Base-by-base conservation (phyloP, 2,329 filamentous ascomycete genomes). In the Macrophomina pseudophaseolina region DNA sequence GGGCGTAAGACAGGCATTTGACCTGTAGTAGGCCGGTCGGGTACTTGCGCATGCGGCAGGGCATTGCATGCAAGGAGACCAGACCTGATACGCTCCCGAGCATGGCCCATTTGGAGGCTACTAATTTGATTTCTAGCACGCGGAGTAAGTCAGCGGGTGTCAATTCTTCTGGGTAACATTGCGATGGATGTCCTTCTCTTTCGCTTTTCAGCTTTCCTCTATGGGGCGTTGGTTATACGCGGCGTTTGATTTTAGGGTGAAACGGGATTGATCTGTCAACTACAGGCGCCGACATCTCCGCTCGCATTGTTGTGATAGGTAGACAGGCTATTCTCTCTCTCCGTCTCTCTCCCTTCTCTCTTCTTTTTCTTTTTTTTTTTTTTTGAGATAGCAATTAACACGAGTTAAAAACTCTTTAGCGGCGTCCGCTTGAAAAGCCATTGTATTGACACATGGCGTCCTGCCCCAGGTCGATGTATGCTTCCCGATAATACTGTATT, bases 231-330 rank as follows among this genome's bases (percentile, higher is more conserved):
- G 58, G 58, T 32, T 62, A 62, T 28, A 23, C 14, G n/a, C 5
- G 58, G 56, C 40, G 56, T 60, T 46, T 49, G 42, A 49, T 38
- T 5, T 5, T 38, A 3, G 9, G 23, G 58, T 28, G n/a, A 16
- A 44, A 38, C 44, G 9, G 44, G 32, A 11, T 18, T 42, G n/a
- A 51, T 48, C 32, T 46, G 40, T 18, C 12, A 38, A 30, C n/a
- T 49, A 38, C 18, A n/a, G 44, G 32, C 30, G 58, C 32, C 44
- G 46, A 35, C 12, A 62, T 62, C 44, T 62, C 56, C 56, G 32
- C 58, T 62, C 44, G 44, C 58, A 49, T 49, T 48, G 42, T 49
- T 23, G 42, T 62, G 58, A 46, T 49, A 23, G 58, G 58, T 62
- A 62, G 58, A 62, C 49, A 62, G 42, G 33, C 23, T 23, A 23